Conservation (phyloP, 106 monocot species). For the Vanilla planifolia region DNA sequence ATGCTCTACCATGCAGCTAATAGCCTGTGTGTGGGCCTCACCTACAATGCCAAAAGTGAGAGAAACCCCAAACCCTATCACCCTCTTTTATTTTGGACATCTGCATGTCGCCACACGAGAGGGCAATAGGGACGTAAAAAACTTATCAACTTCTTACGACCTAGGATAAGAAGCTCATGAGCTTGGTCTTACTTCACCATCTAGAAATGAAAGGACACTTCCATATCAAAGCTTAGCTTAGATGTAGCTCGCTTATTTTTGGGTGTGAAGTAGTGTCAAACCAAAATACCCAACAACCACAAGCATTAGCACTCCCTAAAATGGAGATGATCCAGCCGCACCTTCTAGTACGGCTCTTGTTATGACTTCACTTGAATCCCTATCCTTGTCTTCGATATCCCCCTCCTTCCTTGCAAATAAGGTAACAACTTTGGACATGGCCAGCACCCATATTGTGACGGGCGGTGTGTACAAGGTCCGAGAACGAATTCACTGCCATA, state of each 20-base stretch:
- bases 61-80: too few relatives aligned
- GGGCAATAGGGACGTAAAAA: too few relatives aligned
- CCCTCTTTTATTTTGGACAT: too few relatives aligned
- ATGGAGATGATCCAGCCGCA: conserved; percentile 2
- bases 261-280: neutral
- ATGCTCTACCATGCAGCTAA: neutral
- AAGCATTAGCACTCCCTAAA: conserved; percentile 10
- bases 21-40: too few relatives aligned
- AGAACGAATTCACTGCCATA: conserved; percentile 4
- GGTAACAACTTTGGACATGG: conserved; percentile 10
- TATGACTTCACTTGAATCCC: conserved; percentile 10
- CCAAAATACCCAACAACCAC: conserved; percentile 6
- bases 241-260: too few relatives aligned
- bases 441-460: conserved; percentile 11
- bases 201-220: neutral
- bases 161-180: neutral
- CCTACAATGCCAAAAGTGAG: too few relatives aligned
- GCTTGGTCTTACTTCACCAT: conserved; percentile 1
- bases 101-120: too few relatives aligned
- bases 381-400: conserved; percentile 14
- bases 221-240: too few relatives aligned
- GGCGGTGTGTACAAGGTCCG: conserved; percentile 4
- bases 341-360: conserved; percentile 13
- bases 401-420: conserved; percentile 11
- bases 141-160: too few relatives aligned